Evolutionary conservation across 148 eudicot genomes (phyloP), one percentile per base, ranked within the genome.

Genomic region (Vaccinium vitisidaea): DNA sequence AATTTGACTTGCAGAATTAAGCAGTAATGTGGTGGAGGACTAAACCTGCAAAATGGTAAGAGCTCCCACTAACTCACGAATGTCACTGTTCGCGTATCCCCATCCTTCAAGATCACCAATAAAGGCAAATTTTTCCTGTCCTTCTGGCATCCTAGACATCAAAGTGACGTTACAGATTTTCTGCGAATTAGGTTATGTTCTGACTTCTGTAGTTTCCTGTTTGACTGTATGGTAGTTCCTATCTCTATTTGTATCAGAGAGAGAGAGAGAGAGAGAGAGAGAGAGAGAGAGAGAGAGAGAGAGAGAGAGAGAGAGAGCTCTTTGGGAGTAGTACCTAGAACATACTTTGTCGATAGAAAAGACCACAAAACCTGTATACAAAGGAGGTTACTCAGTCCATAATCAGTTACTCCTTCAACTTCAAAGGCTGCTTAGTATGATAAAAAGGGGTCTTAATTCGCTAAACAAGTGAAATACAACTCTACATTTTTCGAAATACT

Each of bases 1-100:
- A 84, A 65, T 15, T 6, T 63, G 19, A 79, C n/a, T 5, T 52
- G 39, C 39, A 50, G 63, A 78, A 78, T 12, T 27, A 25, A 53
- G 1, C 10, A 18, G 54, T 52, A 9, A 46, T 21, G 46, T 15
- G 75, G 58, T 10, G 27, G 70, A 54, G 27, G 67, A 63, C 52
- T 36, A 77, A 27, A 96, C 99, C 95, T 96, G 99, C 81, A 94
- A 88, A 84, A 94, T 90, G 80, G 94, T 88, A 43, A 94, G 87
- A 23, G 95, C 91, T 46, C 88, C 95, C 82, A 92, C 87, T 86
- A 90, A 90, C 58, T 92, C 96, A 54, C 93, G 92, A 71, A 94
- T 80, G 78, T 95, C 98, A 69, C 90, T 90, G 84, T 91, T 93
- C 1, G 93, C 83, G 83, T 91, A 95, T 83, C 98, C 94, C 93